phyloP scores from a whole-genome alignment of 2,329 filamentous ascomycete species.

The Botrytis elliptica region DNA sequence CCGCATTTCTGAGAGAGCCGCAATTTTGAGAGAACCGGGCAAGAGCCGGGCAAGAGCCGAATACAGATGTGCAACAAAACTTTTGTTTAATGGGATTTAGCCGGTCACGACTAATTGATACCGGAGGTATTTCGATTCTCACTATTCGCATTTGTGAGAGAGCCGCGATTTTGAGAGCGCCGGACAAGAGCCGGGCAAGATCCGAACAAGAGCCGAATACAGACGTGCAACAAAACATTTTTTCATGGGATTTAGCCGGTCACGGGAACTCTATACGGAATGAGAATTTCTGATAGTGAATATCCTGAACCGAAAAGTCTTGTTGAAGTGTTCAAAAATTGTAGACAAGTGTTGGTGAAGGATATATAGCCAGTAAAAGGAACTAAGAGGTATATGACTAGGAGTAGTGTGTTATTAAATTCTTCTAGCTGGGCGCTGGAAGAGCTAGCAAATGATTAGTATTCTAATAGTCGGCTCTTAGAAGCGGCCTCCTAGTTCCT shows the following conservation, averaged over 20 bases:
- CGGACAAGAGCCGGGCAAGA: not conserved
- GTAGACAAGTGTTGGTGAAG: not conserved
- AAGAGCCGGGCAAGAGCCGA: too few relatives aligned
- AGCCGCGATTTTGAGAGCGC: not conserved
- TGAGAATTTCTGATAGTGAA: not conserved
- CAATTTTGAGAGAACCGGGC: not conserved
- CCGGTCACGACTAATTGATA: not conserved
- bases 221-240: not conserved
- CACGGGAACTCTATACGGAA: not conserved
- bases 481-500: too few relatives aligned
- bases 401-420: not conserved
- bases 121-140: too few relatives aligned
- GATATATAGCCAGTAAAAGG: not conserved
- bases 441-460: not conserved
- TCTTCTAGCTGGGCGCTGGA: not conserved
- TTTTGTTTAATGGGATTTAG: too few relatives aligned
- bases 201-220: not conserved
- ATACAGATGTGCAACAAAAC: not conserved
- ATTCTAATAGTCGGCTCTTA: too few relatives aligned
- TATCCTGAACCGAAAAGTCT: not conserved
- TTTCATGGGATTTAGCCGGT: too few relatives aligned
- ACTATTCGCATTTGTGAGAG: too few relatives aligned
- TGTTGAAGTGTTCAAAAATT: not conserved
- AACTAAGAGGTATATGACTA: not conserved
- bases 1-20: not conserved